Conservation (phyloP, 345 rosid species). For the Raphanus raphanistrum region DNA sequence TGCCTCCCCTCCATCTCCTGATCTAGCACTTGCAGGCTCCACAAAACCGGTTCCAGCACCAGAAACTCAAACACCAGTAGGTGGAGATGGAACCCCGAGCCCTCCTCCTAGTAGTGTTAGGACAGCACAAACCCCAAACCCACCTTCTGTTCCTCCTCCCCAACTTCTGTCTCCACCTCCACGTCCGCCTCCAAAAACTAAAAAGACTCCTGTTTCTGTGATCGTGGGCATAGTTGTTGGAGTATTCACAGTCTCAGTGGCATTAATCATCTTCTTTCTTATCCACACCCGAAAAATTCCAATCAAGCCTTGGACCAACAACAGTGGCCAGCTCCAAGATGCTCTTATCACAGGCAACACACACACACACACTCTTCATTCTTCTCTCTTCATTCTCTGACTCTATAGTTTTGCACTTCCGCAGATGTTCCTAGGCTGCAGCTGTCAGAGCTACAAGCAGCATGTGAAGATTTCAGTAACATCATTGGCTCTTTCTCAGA, state of each 20-base stretch:
- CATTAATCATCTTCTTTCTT: constrained; percentile 44
- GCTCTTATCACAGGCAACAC: constrained; percentile 71
- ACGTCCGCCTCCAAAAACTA: constrained; percentile 5
- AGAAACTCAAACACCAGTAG: neutral
- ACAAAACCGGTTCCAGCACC: neutral
- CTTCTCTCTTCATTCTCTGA: neutral
- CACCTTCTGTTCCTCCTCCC: neutral
- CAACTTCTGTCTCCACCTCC: neutral
- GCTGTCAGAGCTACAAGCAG: constrained; percentile 82
- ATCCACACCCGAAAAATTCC: constrained; percentile 57
- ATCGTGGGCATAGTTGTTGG: constrained; percentile 41
- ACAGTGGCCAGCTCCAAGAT: constrained; percentile 84
- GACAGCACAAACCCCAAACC: constrained; percentile 9
- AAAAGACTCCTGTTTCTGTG: constrained; percentile 13
- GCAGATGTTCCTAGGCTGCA: constrained; percentile 82
- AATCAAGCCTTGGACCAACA: constrained; percentile 84
- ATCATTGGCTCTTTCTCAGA: constrained; percentile 72
- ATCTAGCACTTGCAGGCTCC: neutral
- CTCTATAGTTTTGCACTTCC: constrained; percentile 1
- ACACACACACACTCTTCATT: constrained; percentile 14
- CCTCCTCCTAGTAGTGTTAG: constrained; percentile 21
- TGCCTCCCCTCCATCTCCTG: constrained; percentile 32
- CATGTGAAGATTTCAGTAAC: constrained; percentile 96
- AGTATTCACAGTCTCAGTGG: constrained; percentile 39
- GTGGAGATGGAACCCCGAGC: neutral